Base-by-base conservation (phyloP, 148 eudicot species). In the Diospyros kaki region DNA sequence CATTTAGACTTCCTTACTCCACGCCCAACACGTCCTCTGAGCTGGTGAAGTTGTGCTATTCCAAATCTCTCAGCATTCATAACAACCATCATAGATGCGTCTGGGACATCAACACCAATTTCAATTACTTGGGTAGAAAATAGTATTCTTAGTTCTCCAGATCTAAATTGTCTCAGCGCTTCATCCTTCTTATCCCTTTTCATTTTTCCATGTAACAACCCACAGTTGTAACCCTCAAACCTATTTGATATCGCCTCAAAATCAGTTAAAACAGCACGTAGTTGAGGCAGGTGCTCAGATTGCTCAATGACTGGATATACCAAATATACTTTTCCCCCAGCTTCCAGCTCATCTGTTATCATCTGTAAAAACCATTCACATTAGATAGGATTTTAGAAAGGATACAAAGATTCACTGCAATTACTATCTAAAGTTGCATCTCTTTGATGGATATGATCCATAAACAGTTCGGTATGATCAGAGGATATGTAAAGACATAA, bases 41-140 rank as follows among this genome's bases (percentile, higher is more conserved):
- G 92, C 78, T 95, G 99, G 86, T 95, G 99, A 15, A 95, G 84
- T 74, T 95, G 99, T 73, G 99, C 99, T 51, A 91, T 88, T 64
- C 99, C 99, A 58, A 95, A 92, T 83, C 99, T 90, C 79, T 95
- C 99, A 28, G 97, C 91, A 80, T 95, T 95, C 94, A 89, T 88
- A 18, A 95, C 99, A 73, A 95, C 93, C 96, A 95, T 95, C 97
- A 92, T 88, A 56, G 99, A 92, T 72, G 99, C 99, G 83, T 95
- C 99, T 12, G 99, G 96, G 39, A 95, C 88, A 72, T 95, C 99
- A 69, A 95, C 92, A 8, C 99, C 99, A 10, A 88, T 85, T 82
- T 95, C 99, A 69, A 95, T 92, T 38, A 95, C 94, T 81, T 85
- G 93, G 58, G 99, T 95, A 45, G 99, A 82, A 74, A 95, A 91